phyloP scores from a whole-genome alignment of 2,329 filamentous ascomycete genomes.

The Cercospora canescens region DNA sequence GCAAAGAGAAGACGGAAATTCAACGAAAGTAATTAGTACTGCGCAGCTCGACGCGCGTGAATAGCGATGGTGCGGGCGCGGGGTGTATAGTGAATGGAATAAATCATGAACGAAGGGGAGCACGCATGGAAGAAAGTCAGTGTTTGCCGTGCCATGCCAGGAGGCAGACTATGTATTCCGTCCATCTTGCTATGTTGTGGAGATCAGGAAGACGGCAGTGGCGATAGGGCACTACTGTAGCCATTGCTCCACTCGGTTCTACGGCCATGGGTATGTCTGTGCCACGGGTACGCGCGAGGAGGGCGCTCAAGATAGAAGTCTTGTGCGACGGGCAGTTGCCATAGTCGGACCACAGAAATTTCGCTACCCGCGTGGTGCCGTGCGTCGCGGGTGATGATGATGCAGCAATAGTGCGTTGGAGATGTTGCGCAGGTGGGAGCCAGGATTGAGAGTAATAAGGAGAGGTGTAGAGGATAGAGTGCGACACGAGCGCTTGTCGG shows the following conservation, averaged over 20 bases:
- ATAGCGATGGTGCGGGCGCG: background rate
- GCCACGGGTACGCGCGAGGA: conserved; percentile 13
- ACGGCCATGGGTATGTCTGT: background rate
- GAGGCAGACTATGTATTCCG: conserved; percentile 8
- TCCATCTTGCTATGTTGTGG: conserved; percentile 3
- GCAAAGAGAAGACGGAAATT: background rate
- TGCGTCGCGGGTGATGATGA: background rate
- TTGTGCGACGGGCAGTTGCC: conserved; percentile 8
- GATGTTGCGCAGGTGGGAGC: background rate
- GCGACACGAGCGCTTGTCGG: conserved; percentile 5
- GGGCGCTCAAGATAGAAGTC: conserved; percentile 14
- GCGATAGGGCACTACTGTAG: background rate
- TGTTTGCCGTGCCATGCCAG: conserved; percentile 13
- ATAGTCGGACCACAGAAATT: conserved; percentile 4
- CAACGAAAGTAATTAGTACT: background rate
- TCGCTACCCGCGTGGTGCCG: conserved; percentile 4
- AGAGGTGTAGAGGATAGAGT: conserved; percentile 1
- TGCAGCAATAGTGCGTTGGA: too few species aligned
- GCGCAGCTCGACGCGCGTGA: background rate
- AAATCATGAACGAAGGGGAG: conserved; percentile 4
- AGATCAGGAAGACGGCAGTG: conserved; percentile 11
- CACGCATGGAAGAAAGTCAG: background rate
- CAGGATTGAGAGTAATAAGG: conserved; percentile 14
- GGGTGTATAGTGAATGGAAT: conserved; percentile 6
- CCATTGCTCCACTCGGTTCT: conserved; percentile 3